These are phyloP conservation scores for Gillenia trifoliata DNA, from an alignment of 306 rosid genomes.

Conservation along the genomic window DNA sequence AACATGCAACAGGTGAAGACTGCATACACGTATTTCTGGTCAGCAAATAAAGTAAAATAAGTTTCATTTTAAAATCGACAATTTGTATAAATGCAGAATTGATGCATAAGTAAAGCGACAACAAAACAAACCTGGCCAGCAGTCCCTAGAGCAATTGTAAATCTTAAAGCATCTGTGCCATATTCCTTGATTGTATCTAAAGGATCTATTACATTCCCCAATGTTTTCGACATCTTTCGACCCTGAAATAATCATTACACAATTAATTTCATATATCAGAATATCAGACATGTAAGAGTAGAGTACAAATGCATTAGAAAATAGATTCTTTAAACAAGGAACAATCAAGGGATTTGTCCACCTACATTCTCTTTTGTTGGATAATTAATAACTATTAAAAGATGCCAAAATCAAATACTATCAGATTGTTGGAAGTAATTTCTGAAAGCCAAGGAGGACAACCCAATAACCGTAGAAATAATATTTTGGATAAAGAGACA, in stretches of 20 bases:
- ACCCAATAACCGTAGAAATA: not conserved
- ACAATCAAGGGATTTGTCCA: not conserved
- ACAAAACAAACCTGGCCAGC: conserved; percentile 84
- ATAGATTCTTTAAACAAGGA: not conserved
- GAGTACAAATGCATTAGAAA: not conserved
- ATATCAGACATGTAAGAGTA: not conserved
- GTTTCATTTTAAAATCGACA: not conserved
- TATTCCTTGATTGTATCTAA: conserved; percentile 81
- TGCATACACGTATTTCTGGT: not conserved
- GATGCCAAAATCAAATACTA: no score
- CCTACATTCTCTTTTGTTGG: not conserved
- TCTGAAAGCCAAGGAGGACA: not conserved
- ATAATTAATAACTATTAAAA: not conserved
- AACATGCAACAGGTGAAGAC: conserved; percentile 10
- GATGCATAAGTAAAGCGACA: not conserved
- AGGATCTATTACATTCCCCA: conserved; percentile 92
- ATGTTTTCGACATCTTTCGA: conserved; percentile 89
- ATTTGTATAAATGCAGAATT: not conserved
- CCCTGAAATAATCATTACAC: conserved; percentile 50
- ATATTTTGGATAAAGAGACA: no score
- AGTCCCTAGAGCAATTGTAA: conserved; percentile 92
- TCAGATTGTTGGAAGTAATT: not conserved
- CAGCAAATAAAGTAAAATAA: not conserved
- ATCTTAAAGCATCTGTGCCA: conserved; percentile 94
- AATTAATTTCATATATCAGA: not conserved